These are phyloP conservation scores for Lenwebbia sp. DNA, from an alignment of 345 rosid species.

Conservation along the genomic window DNA sequence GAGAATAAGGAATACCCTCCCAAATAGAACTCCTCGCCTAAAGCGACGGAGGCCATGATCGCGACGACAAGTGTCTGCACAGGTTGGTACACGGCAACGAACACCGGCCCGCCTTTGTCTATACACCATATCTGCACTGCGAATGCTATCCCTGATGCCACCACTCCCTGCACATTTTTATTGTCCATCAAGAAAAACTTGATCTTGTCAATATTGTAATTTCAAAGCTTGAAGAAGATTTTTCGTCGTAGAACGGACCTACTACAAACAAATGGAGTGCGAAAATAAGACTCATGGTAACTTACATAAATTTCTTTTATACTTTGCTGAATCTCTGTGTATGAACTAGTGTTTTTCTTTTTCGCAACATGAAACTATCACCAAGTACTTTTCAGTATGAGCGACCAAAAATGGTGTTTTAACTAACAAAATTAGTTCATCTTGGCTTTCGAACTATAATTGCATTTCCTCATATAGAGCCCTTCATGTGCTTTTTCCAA, in stretches of 20 bases:
- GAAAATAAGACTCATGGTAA: neutral
- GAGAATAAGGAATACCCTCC: slow-evolving; percentile 58
- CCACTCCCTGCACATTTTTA: slow-evolving; percentile 62
- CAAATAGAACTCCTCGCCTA: slow-evolving; percentile 84
- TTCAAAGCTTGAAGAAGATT: neutral
- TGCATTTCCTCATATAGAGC: neutral
- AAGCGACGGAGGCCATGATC: slow-evolving; percentile 81
- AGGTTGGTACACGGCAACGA: slow-evolving; percentile 97
- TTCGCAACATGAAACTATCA: neutral
- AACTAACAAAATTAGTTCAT: neutral
- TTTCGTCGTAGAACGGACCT: neutral
- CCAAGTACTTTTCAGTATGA: neutral
- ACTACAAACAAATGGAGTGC: neutral
- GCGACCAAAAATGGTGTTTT: neutral
- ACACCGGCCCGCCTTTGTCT: slow-evolving; percentile 97
- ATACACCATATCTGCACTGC: slow-evolving; percentile 99
- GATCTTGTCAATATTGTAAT: neutral
- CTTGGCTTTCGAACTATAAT: neutral
- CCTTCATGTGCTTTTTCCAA: neutral
- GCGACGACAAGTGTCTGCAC: slow-evolving; percentile 97
- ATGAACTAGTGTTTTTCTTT: neutral
- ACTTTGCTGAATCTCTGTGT: neutral
- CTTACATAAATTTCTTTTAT: neutral
- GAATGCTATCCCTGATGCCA: slow-evolving; percentile 95
- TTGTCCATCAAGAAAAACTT: neutral